These are phyloP conservation scores for Dysphania ambrosioides DNA, from an alignment of 148 eudicot species.

Conservation along the genomic window DNA sequence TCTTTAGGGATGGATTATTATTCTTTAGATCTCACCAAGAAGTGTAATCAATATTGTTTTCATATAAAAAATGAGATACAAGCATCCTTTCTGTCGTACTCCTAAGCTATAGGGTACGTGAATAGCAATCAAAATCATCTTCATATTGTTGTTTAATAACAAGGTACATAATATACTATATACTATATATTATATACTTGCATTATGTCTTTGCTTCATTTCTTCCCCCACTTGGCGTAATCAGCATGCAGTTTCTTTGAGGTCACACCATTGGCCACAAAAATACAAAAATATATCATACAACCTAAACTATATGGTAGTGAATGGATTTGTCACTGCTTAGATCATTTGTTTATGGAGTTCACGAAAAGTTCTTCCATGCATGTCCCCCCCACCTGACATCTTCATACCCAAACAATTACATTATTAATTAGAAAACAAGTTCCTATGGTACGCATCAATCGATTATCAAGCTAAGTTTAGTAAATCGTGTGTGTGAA, in stretches of 20 bases:
- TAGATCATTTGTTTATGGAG: neutral
- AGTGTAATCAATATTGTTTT: neutral
- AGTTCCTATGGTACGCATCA: too few species aligned
- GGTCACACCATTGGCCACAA: slow-evolving; percentile 21
- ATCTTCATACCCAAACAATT: slow-evolving; percentile 4
- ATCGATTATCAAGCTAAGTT: too few species aligned
- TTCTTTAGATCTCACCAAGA: slow-evolving; percentile 15
- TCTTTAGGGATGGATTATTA: slow-evolving; percentile 18
- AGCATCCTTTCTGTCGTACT: neutral
- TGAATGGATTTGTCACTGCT: slow-evolving; percentile 4
- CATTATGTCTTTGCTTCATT: neutral
- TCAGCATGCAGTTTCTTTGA: slow-evolving; percentile 34
- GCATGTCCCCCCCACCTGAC: slow-evolving; percentile 14
- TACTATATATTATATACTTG: neutral
- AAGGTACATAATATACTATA: neutral
- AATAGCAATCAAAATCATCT: neutral
- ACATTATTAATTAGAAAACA: too few species aligned
- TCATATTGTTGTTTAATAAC: slow-evolving; percentile 8
- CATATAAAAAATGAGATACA: neutral
- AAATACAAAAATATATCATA: slow-evolving; percentile 11
- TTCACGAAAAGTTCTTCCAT: neutral
- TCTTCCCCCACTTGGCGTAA: slow-evolving; percentile 28
- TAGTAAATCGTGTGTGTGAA: too few species aligned
- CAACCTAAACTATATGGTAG: neutral
- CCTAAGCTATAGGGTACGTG: neutral